Base-by-base conservation (phyloP, 768 basidiomycete species). In the Leucogyrophana mollusca region DNA sequence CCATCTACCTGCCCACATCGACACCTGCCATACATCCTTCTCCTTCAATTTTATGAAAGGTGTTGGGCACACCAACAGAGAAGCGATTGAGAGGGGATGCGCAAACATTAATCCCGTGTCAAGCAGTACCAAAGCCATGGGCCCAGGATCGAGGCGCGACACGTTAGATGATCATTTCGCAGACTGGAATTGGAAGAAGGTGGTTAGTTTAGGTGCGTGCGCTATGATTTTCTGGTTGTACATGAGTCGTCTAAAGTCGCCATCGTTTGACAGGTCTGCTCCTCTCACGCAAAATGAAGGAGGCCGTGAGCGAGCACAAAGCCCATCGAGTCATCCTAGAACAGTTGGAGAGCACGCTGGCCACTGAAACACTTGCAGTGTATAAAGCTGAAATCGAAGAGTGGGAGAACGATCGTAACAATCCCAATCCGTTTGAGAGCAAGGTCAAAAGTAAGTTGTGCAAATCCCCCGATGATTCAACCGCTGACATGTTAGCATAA, bases 41-140 rank as follows among this genome's bases (percentile, higher is more conserved):
- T n/a, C n/a, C n/a, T n/a, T n/a, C n/a, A n/a, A n/a, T n/a, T n/a
- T n/a, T n/a, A n/a, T n/a, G 4, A 22, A 42, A 24, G 50, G 50
- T 1, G 49, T 46, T 13, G 61, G 58, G 11, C 30, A 47, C 3
- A 58, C 51, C 6, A 40, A 63, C 27, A 61, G 61, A 1, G 58
- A 62, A 35, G 43, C 18, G 11, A 49, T 56, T 1, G 61, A 62
- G 42, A 32, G 55, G 9, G 47, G 50, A 21, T 61, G 59, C 59
- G 36, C 54, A 3, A 34, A 40, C 16, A 46, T 46, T 2, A 58
- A 60, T 41, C 39, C 43, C 2, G 40, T 43, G 3, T 48, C 52
- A 1, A 34, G 21, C 2, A 49, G 42, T 17, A 46, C 45, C 2
- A 46, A 46, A 18, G 24, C 27, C 22, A 46, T 46, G 45, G 45